phyloP scores from a whole-genome alignment of 2,329 filamentous ascomycete species.

The Neonectria neomacrospora region DNA sequence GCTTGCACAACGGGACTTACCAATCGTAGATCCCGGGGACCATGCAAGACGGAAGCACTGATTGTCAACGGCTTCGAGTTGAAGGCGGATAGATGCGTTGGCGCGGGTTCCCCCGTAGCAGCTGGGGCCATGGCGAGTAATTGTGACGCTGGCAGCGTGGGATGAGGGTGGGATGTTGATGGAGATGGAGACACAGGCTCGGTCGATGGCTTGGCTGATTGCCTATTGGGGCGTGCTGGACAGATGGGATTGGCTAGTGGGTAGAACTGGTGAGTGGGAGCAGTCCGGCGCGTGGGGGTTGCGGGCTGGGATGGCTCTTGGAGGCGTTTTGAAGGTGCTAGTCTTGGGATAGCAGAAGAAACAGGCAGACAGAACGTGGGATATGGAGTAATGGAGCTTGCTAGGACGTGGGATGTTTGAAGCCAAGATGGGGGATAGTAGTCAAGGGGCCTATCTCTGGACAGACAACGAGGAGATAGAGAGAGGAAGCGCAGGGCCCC shows the following conservation, averaged over 20 bases:
- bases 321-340: constrained; percentile 38
- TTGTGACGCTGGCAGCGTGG: constrained; percentile 61
- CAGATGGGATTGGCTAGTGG: constrained; percentile 45
- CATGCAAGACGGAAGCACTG: constrained; percentile 67
- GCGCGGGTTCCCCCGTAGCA: constrained; percentile 56
- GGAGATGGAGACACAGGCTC: constrained; percentile 41
- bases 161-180: constrained; percentile 64
- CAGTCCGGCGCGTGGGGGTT: constrained; percentile 43
- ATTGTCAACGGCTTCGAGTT: constrained; percentile 57
- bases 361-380: constrained; percentile 25
- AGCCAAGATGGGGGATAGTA: constrained; percentile 25
- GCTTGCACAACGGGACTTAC: constrained; percentile 52
- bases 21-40: constrained; percentile 66
- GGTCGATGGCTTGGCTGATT: constrained; percentile 47
- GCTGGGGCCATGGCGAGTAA: constrained; percentile 60
- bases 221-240: constrained; percentile 45
- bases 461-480: constrained; percentile 26
- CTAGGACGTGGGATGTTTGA: constrained; percentile 31
- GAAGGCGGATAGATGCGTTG: constrained; percentile 57
- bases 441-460: constrained; percentile 29
- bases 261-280: constrained; percentile 41
- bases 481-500: constrained; percentile 35
- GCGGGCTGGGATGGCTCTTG: constrained; percentile 39
- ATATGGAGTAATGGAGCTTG: constrained; percentile 21
- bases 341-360: constrained; percentile 31